phyloP scores from a whole-genome alignment of 2,329 filamentous ascomycete species.

The Remersonia thermophila region DNA sequence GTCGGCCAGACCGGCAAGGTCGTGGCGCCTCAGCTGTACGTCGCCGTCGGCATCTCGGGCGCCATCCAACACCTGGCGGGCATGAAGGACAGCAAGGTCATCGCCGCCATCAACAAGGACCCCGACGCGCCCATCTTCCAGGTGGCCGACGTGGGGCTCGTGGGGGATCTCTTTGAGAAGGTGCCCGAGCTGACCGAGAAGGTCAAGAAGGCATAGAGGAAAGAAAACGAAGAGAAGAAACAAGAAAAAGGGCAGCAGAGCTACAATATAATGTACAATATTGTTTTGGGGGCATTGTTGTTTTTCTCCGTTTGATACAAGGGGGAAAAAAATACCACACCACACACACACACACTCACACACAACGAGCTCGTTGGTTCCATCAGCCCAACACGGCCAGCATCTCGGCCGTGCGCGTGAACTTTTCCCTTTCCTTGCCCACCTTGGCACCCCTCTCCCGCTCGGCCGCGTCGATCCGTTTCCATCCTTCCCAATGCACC shows the following conservation, averaged over 20 bases:
- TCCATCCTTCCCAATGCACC: slow-evolving; percentile 78
- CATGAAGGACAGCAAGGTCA: slow-evolving; percentile 99
- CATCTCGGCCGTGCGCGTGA: slow-evolving; percentile 47
- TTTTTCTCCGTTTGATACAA: too few species aligned
- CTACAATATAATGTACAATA: slow-evolving; percentile 2
- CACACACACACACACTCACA: too few species aligned
- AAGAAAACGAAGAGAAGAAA: too few species aligned
- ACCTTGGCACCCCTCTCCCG: slow-evolving; percentile 47
- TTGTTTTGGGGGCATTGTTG: not conserved
- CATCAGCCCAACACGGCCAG: slow-evolving; percentile 34
- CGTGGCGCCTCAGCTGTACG: slow-evolving; percentile 87
- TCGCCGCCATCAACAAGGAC: slow-evolving; percentile 98
- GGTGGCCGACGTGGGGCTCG: slow-evolving; percentile 87
- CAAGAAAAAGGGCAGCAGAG: too few species aligned
- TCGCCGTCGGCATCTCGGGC: slow-evolving; percentile 90
- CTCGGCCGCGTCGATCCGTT: slow-evolving; percentile 69
- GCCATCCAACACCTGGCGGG: slow-evolving; percentile 96
- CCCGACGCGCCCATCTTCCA: slow-evolving; percentile 96
- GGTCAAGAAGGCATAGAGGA: slow-evolving; percentile 46
- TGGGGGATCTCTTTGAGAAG: slow-evolving; percentile 91
- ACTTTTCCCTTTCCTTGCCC: slow-evolving; percentile 71
- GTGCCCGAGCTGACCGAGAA: slow-evolving; percentile 95
- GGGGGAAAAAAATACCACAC: too few species aligned
- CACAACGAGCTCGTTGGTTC: too few species aligned
- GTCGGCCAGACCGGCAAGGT: slow-evolving; percentile 99